Conservation (phyloP, 495 filamentous ascomycete species). For the Margaritispora aquatica region DNA sequence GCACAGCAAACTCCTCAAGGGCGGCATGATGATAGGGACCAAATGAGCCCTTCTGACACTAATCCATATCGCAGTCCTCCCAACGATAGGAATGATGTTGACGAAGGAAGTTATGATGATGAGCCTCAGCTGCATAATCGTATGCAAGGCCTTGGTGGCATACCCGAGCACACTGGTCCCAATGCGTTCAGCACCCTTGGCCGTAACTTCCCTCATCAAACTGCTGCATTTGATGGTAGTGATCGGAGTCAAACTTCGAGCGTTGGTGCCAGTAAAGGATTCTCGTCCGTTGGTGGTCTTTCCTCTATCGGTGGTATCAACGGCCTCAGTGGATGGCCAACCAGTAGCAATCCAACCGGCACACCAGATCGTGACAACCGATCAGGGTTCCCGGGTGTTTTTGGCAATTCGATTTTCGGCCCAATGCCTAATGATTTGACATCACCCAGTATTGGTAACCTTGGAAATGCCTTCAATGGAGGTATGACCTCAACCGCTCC, state of each 20-base stretch:
- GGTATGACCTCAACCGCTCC: conserved; percentile 46
- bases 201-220: conserved; percentile 34
- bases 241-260: conserved; percentile 90
- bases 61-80: conserved; percentile 96
- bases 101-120: conserved; percentile 47
- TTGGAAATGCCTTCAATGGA: conserved; percentile 42
- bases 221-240: conserved; percentile 57
- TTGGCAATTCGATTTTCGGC: conserved; percentile 69
- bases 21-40: conserved; percentile 51
- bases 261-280: conserved; percentile 62
- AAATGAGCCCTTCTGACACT: conserved; percentile 87
- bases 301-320: conserved; percentile 54
- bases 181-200: conserved; percentile 39
- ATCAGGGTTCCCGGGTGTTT: conserved; percentile 48
- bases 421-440: conserved; percentile 65
- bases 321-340: conserved; percentile 56
- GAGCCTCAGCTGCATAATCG: conserved; percentile 20
- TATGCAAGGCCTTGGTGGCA: conserved; percentile 43
- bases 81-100: conserved; percentile 61
- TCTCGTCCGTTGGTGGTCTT: conserved; percentile 57
- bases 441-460: conserved; percentile 53
- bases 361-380: conserved; percentile 76
- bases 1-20: conserved; percentile 43
- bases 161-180: conserved; percentile 29
- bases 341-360: conserved; percentile 49